Evolutionary conservation across 345 rosid species (phyloP).

Genomic region (Microthlaspi erraticum): DNA sequence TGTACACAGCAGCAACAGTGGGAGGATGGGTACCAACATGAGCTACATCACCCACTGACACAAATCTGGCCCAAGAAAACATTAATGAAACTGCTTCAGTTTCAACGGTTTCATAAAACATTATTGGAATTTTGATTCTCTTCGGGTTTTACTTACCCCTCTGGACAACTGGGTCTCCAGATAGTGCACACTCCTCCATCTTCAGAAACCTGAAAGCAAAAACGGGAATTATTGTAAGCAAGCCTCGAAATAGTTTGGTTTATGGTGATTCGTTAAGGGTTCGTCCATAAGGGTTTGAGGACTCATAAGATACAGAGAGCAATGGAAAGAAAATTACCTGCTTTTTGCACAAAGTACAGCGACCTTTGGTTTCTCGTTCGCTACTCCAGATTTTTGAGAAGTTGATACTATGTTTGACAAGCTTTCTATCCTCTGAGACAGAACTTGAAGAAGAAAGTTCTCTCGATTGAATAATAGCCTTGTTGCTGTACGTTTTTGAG

Average conservation of each 20-base stretch:
- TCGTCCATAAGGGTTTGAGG: constrained; percentile 1
- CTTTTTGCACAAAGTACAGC: constrained; percentile 76
- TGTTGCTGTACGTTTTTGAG: constrained; percentile 46
- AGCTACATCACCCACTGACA: constrained; percentile 89
- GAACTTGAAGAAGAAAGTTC: constrained; percentile 67
- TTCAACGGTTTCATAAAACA: neutral
- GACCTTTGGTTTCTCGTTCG: constrained; percentile 70
- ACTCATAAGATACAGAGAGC: constrained; percentile 27
- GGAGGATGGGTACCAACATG: constrained; percentile 87
- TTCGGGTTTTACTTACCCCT: constrained; percentile 60
- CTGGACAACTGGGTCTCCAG: constrained; percentile 93
- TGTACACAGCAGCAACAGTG: constrained; percentile 86
- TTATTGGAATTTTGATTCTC: neutral
- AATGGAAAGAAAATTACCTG: constrained; percentile 55
- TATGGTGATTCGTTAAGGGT: neutral
- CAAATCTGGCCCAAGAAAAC: constrained; percentile 54
- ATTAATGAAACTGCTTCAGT: constrained; percentile 33
- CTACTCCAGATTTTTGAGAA: constrained; percentile 92
- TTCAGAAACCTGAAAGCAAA: constrained; percentile 62
- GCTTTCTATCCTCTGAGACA: constrained; percentile 57
- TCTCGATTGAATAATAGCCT: constrained; percentile 61
- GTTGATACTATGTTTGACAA: constrained; percentile 74
- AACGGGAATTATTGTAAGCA: constrained; percentile 1
- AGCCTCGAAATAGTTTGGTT: constrained; percentile 6
- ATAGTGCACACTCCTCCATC: constrained; percentile 72